These are phyloP conservation scores for Orbilia quercus DNA, from an alignment of 2,329 filamentous ascomycete genomes.

Conservation along the genomic window DNA sequence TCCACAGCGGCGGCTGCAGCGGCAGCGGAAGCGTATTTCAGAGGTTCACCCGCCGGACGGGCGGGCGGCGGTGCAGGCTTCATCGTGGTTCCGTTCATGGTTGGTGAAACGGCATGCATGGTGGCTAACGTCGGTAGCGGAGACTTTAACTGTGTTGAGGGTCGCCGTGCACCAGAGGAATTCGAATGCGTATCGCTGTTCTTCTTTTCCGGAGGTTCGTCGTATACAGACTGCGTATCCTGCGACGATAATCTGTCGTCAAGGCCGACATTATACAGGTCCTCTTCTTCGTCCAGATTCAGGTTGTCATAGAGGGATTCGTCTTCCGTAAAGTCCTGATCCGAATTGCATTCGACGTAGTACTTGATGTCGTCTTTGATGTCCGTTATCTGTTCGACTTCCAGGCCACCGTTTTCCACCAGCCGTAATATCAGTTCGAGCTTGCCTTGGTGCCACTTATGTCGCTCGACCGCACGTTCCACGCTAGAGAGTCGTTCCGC, in stretches of 20 bases:
- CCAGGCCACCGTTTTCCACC: constrained; percentile 90
- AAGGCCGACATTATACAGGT: constrained; percentile 79
- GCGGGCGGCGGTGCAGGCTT: constrained; percentile 90
- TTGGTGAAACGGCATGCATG: constrained; percentile 77
- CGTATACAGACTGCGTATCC: constrained; percentile 90
- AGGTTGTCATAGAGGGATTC: constrained; percentile 96
- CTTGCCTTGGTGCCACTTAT: constrained; percentile 96
- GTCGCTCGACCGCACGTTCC: constrained; percentile 83
- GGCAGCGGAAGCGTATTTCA: constrained; percentile 97
- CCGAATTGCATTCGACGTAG: constrained; percentile 90
- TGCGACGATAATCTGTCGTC: constrained; percentile 96
- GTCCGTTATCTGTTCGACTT: constrained; percentile 85
- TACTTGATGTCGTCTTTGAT: constrained; percentile 93
- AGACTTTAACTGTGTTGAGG: constrained; percentile 92
- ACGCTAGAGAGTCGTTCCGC: constrained; percentile 89
- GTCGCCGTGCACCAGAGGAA: constrained; percentile 71
- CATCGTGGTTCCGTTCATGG: constrained; percentile 75
- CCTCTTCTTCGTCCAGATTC: constrained; percentile 91
- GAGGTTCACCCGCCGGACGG: constrained; percentile 83
- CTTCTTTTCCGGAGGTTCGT: constrained; percentile 75
- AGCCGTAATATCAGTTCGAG: constrained; percentile 89
- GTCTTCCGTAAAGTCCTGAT: constrained; percentile 90
- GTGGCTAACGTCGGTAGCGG: constrained; percentile 92
- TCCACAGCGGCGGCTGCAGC: constrained; percentile 92
- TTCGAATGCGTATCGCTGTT: constrained; percentile 48